Evolutionary conservation across 2,329 filamentous ascomycete species (phyloP), one percentile per base, ranked within the genome.

Genomic region (Escovopsis weberi): DNA sequence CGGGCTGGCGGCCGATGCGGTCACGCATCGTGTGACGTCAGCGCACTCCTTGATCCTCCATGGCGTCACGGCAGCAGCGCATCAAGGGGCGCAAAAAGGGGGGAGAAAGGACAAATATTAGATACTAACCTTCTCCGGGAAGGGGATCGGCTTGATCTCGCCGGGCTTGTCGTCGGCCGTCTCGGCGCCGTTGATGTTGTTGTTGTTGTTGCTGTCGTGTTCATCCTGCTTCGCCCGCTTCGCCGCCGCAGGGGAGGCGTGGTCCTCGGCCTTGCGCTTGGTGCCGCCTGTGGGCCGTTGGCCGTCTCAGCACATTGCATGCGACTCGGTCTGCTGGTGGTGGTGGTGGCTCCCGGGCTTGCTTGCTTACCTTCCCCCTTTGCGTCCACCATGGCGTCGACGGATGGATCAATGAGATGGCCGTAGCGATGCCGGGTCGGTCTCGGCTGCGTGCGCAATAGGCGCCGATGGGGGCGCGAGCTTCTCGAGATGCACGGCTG

Each of bases 241-340:
- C 15, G 69, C 61, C 40, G 75, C 72, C 39, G 71, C 70, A 18
- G 75, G 70, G 41, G 75, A 78, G 38, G 76, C 73, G 48, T 82
- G 79, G 50, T 82, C 75, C 40, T 67, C 69, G 4, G 82, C 82
- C 63, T 87, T 87, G 60, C 83, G 80, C 69, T 88, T 88, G 35
- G 63, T 68, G 53, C 66, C 72, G 74, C 46, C 15, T 8, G 10
- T 40, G 38, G 41, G 19, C 12, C 11, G n/a, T 40, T 39, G 41
- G 19, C 11, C 11, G n/a, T 37, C n/a, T 26, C n/a, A 23, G 3
- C 4, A 32, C 15, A 15, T 15, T 10, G 2, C n/a, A 19, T 28
- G 37, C 30, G 30, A 4, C 26, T 12, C 12, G 23, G 5, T 15
- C 15, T 15, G 15, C 12, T 3, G 12, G 23, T 37, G 15, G 11